These are phyloP conservation scores for Calonectria hawksworthii DNA, from an alignment of 2,329 filamentous ascomycete species.

Conservation along the genomic window DNA sequence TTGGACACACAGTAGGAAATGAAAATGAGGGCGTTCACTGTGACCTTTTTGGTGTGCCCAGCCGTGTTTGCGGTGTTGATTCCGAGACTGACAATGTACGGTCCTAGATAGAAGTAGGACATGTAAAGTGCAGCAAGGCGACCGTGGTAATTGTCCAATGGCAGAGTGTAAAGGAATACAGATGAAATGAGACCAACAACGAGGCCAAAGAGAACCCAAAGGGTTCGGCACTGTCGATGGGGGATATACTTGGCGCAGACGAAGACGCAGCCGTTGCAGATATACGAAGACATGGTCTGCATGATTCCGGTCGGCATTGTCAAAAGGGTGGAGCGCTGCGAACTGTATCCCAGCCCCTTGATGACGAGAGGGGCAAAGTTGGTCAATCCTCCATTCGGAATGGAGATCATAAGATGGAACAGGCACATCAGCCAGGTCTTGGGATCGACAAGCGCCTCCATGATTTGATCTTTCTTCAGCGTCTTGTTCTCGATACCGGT, in stretches of 20 bases:
- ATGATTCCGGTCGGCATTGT: constrained; percentile 49
- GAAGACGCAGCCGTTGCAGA: constrained; percentile 55
- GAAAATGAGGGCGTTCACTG: constrained; percentile 60
- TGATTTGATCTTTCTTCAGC: constrained; percentile 59
- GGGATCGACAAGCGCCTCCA: constrained; percentile 63
- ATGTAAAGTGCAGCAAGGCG: constrained; percentile 52
- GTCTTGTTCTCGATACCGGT: constrained; percentile 65
- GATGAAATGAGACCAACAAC: constrained; percentile 44
- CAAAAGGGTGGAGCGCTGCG: constrained; percentile 51
- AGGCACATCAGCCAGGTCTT: constrained; percentile 73
- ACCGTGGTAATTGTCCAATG: constrained; percentile 42
- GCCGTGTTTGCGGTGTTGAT: constrained; percentile 48
- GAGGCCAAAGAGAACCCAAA: constrained; percentile 36
- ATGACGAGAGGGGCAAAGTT: constrained; percentile 27
- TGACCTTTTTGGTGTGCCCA: constrained; percentile 57
- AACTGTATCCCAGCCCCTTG: constrained; percentile 56
- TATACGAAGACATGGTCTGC: constrained; percentile 49
- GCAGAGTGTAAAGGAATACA: constrained; percentile 47
- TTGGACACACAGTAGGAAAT: constrained; percentile 58
- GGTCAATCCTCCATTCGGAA: constrained; percentile 25
- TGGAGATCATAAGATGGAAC: constrained; percentile 53
- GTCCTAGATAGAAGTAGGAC: constrained; percentile 48
- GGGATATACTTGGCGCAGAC: constrained; percentile 39
- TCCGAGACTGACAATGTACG: constrained; percentile 45
- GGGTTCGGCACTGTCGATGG: constrained; percentile 31